Conservation (phyloP, 2,329 filamentous ascomycete genomes). For the Parasarocladium wereldwijsianum region DNA sequence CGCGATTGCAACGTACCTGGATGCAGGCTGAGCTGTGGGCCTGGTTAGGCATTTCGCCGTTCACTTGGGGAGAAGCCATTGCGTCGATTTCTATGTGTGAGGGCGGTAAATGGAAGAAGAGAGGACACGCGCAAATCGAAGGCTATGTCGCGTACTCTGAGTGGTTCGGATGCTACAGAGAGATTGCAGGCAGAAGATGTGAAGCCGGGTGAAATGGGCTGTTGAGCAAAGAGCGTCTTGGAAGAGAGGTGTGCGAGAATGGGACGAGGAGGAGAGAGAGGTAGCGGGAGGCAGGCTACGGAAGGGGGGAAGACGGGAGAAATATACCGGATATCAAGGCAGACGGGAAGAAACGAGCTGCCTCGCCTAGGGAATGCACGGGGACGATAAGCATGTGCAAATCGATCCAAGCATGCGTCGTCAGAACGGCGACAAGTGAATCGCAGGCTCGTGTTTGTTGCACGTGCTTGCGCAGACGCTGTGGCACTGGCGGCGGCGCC, state of each 20-base stretch:
- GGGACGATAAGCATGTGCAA: too few relatives aligned
- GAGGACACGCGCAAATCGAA: not conserved
- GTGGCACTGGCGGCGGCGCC: too few relatives aligned
- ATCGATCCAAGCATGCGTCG: too few relatives aligned
- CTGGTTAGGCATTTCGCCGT: slow-evolving; percentile 31
- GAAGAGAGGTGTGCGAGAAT: not conserved
- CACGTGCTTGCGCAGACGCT: too few relatives aligned
- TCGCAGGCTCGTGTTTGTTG: too few relatives aligned
- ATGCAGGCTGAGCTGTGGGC: slow-evolving; percentile 33
- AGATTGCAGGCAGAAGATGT: not conserved
- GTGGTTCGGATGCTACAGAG: not conserved
- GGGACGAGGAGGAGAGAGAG: too few relatives aligned
- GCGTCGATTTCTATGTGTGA: too few relatives aligned
- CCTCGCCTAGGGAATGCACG: too few relatives aligned
- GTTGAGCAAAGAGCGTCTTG: not conserved
- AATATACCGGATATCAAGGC: too few relatives aligned
- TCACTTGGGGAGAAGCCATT: slow-evolving; percentile 30
- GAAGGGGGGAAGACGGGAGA: slow-evolving; percentile 1
- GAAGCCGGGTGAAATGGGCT: not conserved
- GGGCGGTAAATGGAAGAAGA: slow-evolving; percentile 5
- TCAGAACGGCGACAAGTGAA: too few relatives aligned
- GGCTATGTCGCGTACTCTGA: not conserved
- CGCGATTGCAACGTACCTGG: slow-evolving; percentile 21
- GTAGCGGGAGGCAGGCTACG: not conserved
- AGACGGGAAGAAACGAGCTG: too few relatives aligned